Base-by-base conservation (phyloP, 805 yeast genomes). In the Candida xyloterini region DNA sequence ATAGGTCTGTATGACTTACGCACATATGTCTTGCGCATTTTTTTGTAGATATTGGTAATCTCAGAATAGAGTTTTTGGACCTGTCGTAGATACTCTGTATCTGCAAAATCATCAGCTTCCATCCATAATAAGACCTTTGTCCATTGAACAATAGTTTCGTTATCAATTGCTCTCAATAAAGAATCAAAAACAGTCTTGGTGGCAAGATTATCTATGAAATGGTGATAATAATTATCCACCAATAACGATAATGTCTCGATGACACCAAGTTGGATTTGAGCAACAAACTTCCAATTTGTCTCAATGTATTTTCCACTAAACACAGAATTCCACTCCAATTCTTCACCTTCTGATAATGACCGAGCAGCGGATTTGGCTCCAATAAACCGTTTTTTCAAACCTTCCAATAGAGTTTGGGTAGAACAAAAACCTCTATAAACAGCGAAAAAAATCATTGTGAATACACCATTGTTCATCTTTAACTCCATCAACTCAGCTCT, bases 241-340 rank as follows among this genome's bases (percentile, higher is more conserved):
- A 95, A 72, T 22, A 82, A 73, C 30, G 79, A 72, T 41, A 88
- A 65, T 0, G 88, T 86, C 56, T 86, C 95, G 43, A 89, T 66
- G 23, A 89, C 78, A 28, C 95, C 95, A 27, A 84, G 70, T 56
- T 89, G 93, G 30, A 90, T 84, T 54, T 81, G 86, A 9, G 84
- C 79, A 31, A 86, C 79, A 39, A 78, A 72, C 31, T 72, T 73
- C 71, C 82, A 79, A 50, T 82, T 84, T 24, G 83, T 68, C 3
- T 73, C 73, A 0, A 46, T 32, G 34, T 52, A 42, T 13, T 61
- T 65, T 20, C 74, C 66, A 30, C 67, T 66, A 4, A 63, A 36
- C 7, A 55, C 38, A 8, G 63, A 47, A 13, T 68, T 69, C 93
- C 93, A 84, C 28, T 74, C 73, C 0, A 88, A 89, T 26, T 55